phyloP scores from a whole-genome alignment of 257 asterid genomes.

The Solanum pimpinellifolium region DNA sequence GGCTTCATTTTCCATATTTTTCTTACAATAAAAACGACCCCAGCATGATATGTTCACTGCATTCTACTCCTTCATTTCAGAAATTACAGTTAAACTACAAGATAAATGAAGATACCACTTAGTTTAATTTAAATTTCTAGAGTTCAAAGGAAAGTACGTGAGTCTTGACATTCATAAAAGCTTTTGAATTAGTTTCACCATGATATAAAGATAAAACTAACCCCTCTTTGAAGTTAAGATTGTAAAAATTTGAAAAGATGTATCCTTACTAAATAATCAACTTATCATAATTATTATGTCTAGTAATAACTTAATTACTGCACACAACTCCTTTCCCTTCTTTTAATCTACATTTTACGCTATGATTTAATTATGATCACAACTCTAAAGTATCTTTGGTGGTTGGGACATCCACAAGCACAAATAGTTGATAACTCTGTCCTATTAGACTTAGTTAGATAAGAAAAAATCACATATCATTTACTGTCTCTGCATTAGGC shows the following conservation, averaged over 20 bases:
- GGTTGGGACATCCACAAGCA: background rate
- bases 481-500: background rate
- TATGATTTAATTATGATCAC: conserved; percentile 18
- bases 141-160: too few relatives aligned
- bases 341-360: background rate
- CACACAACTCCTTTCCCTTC: background rate
- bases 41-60: too few relatives aligned
- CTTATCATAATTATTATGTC: conserved; percentile 12
- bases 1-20: too few relatives aligned
- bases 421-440: background rate
- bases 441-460: background rate
- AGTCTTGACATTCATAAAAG: too few relatives aligned
- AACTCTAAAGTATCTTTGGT: conserved; percentile 18
- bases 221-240: conserved; percentile 15
- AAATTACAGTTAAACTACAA: too few relatives aligned
- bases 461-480: background rate
- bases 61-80: too few relatives aligned
- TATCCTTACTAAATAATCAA: conserved; percentile 19
- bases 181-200: too few relatives aligned
- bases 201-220: conserved; percentile 2
- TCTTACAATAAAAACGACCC: too few relatives aligned
- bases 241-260: conserved; percentile 23
- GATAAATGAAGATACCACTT: too few relatives aligned
- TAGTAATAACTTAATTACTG: background rate
- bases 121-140: too few relatives aligned